Conservation (phyloP, 371 early-diverging fungal species). For the Choanephora cucurbitarum region DNA sequence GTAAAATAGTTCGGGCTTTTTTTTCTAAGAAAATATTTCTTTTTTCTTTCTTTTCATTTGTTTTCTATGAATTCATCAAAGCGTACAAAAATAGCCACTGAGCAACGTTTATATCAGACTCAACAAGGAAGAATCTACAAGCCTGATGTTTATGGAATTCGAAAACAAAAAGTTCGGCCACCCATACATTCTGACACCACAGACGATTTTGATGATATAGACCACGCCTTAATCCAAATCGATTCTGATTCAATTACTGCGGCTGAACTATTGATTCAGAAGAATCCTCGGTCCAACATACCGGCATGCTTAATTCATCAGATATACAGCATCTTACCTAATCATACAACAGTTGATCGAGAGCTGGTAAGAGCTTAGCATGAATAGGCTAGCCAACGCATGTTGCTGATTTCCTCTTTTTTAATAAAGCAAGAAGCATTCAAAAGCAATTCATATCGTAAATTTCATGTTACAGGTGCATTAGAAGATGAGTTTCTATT, state of each 20-base stretch:
- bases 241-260: slow-evolving; percentile 36
- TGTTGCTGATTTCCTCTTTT: neutral
- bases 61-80: no score
- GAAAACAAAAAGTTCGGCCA: slow-evolving; percentile 6
- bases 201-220: slow-evolving; percentile 20
- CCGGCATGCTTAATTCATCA: slow-evolving; percentile 43
- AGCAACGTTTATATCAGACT: slow-evolving; percentile 15
- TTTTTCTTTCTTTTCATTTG: no score
- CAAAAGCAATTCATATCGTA: slow-evolving; percentile 30
- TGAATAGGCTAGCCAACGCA: no score
- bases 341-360: slow-evolving; percentile 38
- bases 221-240: slow-evolving; percentile 5
- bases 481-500: slow-evolving; percentile 39
- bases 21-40: no score
- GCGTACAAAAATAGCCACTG: neutral
- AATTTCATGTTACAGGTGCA: slow-evolving; percentile 34
- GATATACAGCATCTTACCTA: slow-evolving; percentile 36
- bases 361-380: slow-evolving; percentile 41
- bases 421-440: slow-evolving; percentile 29
- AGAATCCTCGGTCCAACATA: slow-evolving; percentile 5
- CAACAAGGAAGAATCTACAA: slow-evolving; percentile 20
- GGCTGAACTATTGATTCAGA: slow-evolving; percentile 35
- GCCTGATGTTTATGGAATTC: slow-evolving; percentile 35
- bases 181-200: neutral
- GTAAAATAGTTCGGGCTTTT: no score